Conservation (phyloP, 2,329 filamentous ascomycete species). For the Neonectria neomacrospora region DNA sequence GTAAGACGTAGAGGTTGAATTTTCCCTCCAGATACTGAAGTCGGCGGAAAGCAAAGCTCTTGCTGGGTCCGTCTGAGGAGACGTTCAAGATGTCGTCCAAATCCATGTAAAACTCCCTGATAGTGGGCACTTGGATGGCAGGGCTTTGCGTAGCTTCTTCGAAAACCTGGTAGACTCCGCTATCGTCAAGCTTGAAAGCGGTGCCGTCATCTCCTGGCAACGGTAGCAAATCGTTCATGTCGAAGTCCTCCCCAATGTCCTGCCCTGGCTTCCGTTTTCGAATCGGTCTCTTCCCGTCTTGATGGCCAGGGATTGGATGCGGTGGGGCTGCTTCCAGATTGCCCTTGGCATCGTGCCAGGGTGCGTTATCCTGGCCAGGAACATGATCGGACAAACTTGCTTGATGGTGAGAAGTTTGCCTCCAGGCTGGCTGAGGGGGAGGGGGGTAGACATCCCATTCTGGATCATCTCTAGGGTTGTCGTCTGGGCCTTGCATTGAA, state of each 20-base stretch:
- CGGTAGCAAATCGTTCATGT: slow-evolving; percentile 80
- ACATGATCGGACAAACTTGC: slow-evolving; percentile 29
- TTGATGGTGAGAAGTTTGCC: slow-evolving; percentile 42
- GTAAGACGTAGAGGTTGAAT: slow-evolving; percentile 90
- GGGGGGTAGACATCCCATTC: slow-evolving; percentile 91
- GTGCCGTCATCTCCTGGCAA: slow-evolving; percentile 77
- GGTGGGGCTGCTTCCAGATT: slow-evolving; percentile 15
- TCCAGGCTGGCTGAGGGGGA: slow-evolving; percentile 91
- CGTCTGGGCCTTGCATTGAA: slow-evolving; percentile 81
- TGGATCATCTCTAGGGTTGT: slow-evolving; percentile 88
- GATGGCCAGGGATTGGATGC: slow-evolving; percentile 36
- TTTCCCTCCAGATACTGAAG: slow-evolving; percentile 97
- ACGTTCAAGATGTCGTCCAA: slow-evolving; percentile 86
- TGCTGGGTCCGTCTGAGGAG: slow-evolving; percentile 95
- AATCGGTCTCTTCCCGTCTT: slow-evolving; percentile 56
- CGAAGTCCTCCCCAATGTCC: slow-evolving; percentile 92
- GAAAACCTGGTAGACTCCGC: slow-evolving; percentile 93
- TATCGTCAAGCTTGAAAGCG: slow-evolving; percentile 82
- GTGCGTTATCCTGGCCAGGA: slow-evolving; percentile 35
- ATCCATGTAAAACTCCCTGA: slow-evolving; percentile 96
- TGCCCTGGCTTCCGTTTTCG: slow-evolving; percentile 85
- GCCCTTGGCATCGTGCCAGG: slow-evolving; percentile 27
- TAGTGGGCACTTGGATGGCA: slow-evolving; percentile 85
- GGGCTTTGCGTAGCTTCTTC: slow-evolving; percentile 72
- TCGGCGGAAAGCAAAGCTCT: slow-evolving; percentile 95